Conservation (phyloP, 805 yeast genomes). For the Candida khao-thaluensis region DNA sequence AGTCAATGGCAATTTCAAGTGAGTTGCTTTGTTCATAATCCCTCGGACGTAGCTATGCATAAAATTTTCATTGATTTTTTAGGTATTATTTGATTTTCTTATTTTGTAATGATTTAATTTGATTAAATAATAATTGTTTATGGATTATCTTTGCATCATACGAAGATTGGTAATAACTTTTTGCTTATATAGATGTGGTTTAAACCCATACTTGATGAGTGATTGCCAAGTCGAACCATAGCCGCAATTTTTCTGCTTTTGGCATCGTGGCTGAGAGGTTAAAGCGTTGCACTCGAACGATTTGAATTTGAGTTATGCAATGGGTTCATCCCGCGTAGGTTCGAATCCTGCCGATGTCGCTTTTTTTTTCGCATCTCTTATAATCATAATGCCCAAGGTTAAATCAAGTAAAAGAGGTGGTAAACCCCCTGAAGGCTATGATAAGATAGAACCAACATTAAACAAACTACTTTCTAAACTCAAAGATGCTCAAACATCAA, state of each 20-base stretch:
- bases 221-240: too few relatives aligned
- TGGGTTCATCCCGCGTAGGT: conserved; percentile 47
- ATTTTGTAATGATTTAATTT: too few relatives aligned
- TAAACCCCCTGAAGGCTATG: conserved; percentile 72
- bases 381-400: conserved; percentile 44
- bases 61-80: too few relatives aligned
- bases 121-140: too few relatives aligned
- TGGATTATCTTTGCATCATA: too few relatives aligned
- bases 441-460: conserved; percentile 64
- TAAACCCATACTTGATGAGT: too few relatives aligned
- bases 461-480: conserved; percentile 56
- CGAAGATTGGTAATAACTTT: too few relatives aligned
- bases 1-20: too few relatives aligned
- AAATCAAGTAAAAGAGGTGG: conserved; percentile 41
- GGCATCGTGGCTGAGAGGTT: conserved; percentile 42
- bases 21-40: too few relatives aligned
- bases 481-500: conserved; percentile 48
- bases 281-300: conserved; percentile 42
- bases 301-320: conserved; percentile 25
- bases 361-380: conserved; percentile 14
- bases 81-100: too few relatives aligned
- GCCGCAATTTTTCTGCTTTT: conserved; percentile 1
- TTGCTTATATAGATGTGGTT: too few relatives aligned
- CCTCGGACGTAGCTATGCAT: too few relatives aligned
- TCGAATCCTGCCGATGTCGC: conserved; percentile 48